These are phyloP conservation scores for Euphorbia lathyris DNA, from an alignment of 345 rosid species.

Conservation along the genomic window DNA sequence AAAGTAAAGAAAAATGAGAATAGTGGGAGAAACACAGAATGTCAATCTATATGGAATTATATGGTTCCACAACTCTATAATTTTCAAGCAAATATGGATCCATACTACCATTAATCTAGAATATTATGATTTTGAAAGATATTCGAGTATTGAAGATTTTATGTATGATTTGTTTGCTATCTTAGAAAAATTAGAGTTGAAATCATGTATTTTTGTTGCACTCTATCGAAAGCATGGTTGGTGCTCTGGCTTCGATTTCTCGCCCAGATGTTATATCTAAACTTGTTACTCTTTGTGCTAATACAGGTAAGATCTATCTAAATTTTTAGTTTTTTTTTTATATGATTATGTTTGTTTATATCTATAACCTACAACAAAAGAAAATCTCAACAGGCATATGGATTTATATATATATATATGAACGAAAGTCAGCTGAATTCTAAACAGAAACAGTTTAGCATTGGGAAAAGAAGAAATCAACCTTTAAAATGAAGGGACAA, in stretches of 20 bases:
- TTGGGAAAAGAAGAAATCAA: too few species aligned
- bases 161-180: slow-evolving; percentile 11
- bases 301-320: slow-evolving; percentile 12
- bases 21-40: slow-evolving; percentile 8
- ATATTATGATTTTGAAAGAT: slow-evolving; percentile 10
- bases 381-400: too few species aligned
- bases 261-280: slow-evolving; percentile 17
- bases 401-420: too few species aligned
- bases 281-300: slow-evolving; percentile 5
- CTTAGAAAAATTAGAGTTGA: slow-evolving; percentile 6
- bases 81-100: too few species aligned
- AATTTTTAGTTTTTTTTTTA: background rate
- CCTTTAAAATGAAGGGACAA: too few species aligned
- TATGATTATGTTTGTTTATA: too few species aligned
- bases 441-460: too few species aligned
- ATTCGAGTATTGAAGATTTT: slow-evolving; percentile 8
- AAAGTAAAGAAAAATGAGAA: background rate
- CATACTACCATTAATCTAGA: slow-evolving; percentile 3
- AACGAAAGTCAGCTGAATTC: too few species aligned
- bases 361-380: too few species aligned
- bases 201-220: slow-evolving; percentile 14
- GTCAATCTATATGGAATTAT: too few species aligned
- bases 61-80: too few species aligned
- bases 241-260: slow-evolving; percentile 13
- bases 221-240: slow-evolving; percentile 2